These are phyloP conservation scores for Neospermospora avenae DNA, from an alignment of 2,329 filamentous ascomycete species.

Conservation along the genomic window DNA sequence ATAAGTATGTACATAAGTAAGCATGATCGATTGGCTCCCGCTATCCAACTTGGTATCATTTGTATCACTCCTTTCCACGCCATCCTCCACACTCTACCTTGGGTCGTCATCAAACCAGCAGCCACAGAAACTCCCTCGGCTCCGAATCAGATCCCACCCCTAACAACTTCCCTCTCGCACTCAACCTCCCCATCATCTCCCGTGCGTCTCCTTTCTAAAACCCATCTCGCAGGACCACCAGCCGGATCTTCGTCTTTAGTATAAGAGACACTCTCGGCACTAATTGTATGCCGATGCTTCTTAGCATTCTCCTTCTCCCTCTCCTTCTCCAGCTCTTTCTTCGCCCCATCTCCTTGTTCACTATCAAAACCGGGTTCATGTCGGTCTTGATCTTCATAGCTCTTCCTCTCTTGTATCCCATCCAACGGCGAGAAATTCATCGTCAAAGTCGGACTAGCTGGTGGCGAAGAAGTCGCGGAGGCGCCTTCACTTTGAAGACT, in stretches of 20 bases:
- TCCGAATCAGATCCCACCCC: conserved; percentile 39
- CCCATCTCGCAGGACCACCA: conserved; percentile 58
- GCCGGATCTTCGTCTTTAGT: conserved; percentile 58
- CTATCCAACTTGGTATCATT: conserved; percentile 2
- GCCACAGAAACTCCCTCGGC: not conserved
- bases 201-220: conserved; percentile 65
- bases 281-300: conserved; percentile 50
- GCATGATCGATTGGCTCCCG: not conserved
- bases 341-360: conserved; percentile 3
- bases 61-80: not conserved
- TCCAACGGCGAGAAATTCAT: conserved; percentile 11
- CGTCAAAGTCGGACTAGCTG: conserved; percentile 27
- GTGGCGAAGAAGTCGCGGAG: conserved; percentile 13
- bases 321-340: not conserved
- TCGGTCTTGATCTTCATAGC: not conserved
- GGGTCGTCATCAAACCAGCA: not conserved
- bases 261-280: conserved; percentile 69
- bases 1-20: not conserved
- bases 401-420: not conserved
- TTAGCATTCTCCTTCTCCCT: conserved; percentile 11
- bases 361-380: not conserved
- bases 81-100: not conserved
- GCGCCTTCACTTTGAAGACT: conserved; percentile 24
- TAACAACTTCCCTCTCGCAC: conserved; percentile 61
- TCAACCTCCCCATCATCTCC: conserved; percentile 63